Base-by-base conservation (phyloP, 129 eudicot species). In the Deinandra increscens region DNA sequence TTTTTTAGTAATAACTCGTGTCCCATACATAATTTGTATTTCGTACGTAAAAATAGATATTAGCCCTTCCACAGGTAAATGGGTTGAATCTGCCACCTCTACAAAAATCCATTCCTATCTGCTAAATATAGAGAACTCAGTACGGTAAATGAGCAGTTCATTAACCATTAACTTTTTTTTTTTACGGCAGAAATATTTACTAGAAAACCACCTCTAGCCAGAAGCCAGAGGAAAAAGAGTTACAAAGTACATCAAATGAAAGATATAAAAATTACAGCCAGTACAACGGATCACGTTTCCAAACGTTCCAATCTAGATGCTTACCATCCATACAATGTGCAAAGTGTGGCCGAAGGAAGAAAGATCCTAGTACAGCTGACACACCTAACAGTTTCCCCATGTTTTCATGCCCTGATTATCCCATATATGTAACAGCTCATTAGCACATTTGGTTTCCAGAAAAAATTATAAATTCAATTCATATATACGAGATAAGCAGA, bases 311-410 rank as follows among this genome's bases (percentile, higher is more conserved):
- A n/a, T n/a, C n/a, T n/a, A n/a, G n/a, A n/a, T 55, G 60, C 85
- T 78, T 78, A 86, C 91, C 91, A 72, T 83, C 80, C 64, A 65
- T 66, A 70, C 78, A 83, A 64, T 75, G 53, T 42, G 82, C 71
- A 36, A 66, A 49, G 23, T 66, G 76, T 36, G 91, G 78, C 54
- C 72, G 68, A 65, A 82, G 72, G 58, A 75, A 63, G 41, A 82
- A 73, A 10, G 78, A 76, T 69, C 90, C 90, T 69, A 85, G 66
- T 65, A 69, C 79, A 79, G 76, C 66, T 68, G 79, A 85, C 64
- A 78, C 70, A 20, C 82, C 83, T 41, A 80, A 43, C 23, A 82
- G 26, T 37, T 77, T 66, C 43, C 84, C 72, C 73, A 51, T 73
- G 56, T 73, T 66, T 64, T 43, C 72, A 53, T 44, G 38, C 45